Percentiles rank a stretch among this genome's conserved stretches.
phyloP scores from a whole-genome alignment of 352 stramenopile genomes.

The Pythium insidiosum region DNA sequence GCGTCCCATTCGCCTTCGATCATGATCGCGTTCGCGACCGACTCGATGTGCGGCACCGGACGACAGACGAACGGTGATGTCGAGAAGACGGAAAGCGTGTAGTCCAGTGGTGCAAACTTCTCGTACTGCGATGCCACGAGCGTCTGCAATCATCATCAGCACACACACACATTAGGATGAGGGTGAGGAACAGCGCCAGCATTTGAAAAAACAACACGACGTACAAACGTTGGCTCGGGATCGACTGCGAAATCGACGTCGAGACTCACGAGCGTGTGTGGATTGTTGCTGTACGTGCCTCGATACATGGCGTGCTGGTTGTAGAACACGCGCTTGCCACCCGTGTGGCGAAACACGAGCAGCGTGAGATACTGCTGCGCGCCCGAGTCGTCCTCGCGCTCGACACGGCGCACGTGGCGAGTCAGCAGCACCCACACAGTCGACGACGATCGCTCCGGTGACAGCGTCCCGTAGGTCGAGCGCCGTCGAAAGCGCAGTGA shows the following conservation, averaged over 20 bases:
- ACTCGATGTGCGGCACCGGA: constrained; percentile 36
- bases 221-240: constrained; percentile 46
- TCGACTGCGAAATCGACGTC: constrained; percentile 52
- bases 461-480: too few species aligned
- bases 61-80: constrained; percentile 64
- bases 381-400: constrained; percentile 45
- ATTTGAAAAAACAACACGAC: constrained; percentile 15
- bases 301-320: constrained; percentile 71
- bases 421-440: constrained; percentile 90
- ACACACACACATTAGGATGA: too few species aligned
- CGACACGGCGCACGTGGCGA: constrained; percentile 84
- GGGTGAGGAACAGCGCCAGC: too few species aligned
- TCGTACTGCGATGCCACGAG: constrained; percentile 91
- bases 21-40: constrained; percentile 25
- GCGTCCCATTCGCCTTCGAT: constrained; percentile 35
- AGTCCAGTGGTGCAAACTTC: constrained; percentile 86
- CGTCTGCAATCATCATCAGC: constrained; percentile 32
- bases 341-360: constrained; percentile 78
- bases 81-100: constrained; percentile 83
- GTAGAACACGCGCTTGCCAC: constrained; percentile 73
- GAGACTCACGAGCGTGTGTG: constrained; percentile 85
- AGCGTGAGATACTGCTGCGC: constrained; percentile 84
- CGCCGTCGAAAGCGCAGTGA: constrained; percentile 63
- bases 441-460: constrained; percentile 21
- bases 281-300: constrained; percentile 91